Evolutionary conservation across 2,329 filamentous ascomycete genomes (phyloP), one percentile per base, ranked within the genome.

Genomic region (Teratosphaeria gauchensis): DNA sequence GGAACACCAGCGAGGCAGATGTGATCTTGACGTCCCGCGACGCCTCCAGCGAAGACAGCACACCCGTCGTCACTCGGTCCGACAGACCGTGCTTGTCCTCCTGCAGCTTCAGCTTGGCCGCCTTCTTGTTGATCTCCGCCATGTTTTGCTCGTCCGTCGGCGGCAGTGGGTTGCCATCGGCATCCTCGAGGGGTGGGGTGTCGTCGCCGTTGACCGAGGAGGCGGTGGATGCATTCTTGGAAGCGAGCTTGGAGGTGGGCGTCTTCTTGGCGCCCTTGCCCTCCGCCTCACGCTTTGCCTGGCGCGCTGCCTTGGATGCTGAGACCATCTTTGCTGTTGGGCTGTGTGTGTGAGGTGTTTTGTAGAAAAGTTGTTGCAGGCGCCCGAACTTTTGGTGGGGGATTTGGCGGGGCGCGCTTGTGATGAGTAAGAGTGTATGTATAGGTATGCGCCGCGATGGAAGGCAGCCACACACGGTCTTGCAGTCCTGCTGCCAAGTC

Each of bases 21-120:
- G 87, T 95, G 75, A 99, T 94, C 82, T 99, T 99, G 76, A 96
- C 90, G 77, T 99, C 94, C 77, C 90, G 88, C 79, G 89, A 95
- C 66, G 89, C 82, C 64, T 83, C 77, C 64, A 92, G 84, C 52
- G 94, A 99, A 42, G 92, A 82, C 63, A 99, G 81, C 58, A 99
- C 94, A 84, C 94, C 94, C 61, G 94, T 99, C 62, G 95, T 99
- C 75, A 99, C 94, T 76, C 94, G 89, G 77, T 99, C 94, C 14
- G 94, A 97, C 65, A 99, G 82, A 71, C 94, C 94, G 74, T 95
- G 85, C 79, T 95, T 89, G 79, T 99, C 94, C 83, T 96, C 88
- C 80, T 99, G 95, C 57, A 92, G 82, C 52, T 89, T 86, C 66
- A 99, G 83, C 74, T 91, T 91, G 80, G 91, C 88, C 65, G 96